Evolutionary conservation across 805 yeast species (phyloP).

Genomic region (Suhomyces faveliae): DNA sequence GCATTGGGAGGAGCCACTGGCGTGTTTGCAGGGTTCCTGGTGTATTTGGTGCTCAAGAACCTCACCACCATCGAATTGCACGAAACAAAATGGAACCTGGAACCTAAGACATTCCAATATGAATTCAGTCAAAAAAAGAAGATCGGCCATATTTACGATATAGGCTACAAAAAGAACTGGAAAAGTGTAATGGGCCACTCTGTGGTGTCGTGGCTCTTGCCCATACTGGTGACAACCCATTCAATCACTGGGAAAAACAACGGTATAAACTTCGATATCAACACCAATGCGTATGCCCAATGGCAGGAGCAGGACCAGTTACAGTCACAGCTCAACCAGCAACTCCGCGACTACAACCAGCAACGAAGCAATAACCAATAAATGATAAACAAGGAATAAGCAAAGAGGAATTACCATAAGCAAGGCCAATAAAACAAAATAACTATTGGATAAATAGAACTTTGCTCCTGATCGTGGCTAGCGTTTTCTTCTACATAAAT

Average conservation of each 20-base stretch:
- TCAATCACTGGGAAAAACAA: constrained; percentile 22
- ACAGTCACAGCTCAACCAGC: constrained; percentile 46
- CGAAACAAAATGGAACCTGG: constrained; percentile 49
- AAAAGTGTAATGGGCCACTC: constrained; percentile 66
- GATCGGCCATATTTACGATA: constrained; percentile 70
- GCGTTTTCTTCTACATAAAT: no score
- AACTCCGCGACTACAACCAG: constrained; percentile 23
- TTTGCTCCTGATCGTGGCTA: no score
- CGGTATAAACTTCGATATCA: constrained; percentile 55
- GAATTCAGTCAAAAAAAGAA: constrained; percentile 39
- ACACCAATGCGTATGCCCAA: constrained; percentile 41
- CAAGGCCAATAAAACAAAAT: no score
- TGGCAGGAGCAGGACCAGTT: constrained; percentile 41
- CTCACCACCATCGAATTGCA: constrained; percentile 80
- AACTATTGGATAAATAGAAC: no score
- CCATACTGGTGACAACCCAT: constrained; percentile 34
- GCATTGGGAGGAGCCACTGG: constrained; percentile 49
- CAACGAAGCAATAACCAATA: not conserved
- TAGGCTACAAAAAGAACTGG: constrained; percentile 69
- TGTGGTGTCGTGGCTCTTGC: constrained; percentile 71
- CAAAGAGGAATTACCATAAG: no score
- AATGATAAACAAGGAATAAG: not conserved
- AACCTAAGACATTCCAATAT: constrained; percentile 34
- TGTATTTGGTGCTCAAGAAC: constrained; percentile 61
- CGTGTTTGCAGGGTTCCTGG: constrained; percentile 53